Base-by-base conservation (phyloP, 2,329 filamentous ascomycete genomes). In the Chrysoporthe puriensis region DNA sequence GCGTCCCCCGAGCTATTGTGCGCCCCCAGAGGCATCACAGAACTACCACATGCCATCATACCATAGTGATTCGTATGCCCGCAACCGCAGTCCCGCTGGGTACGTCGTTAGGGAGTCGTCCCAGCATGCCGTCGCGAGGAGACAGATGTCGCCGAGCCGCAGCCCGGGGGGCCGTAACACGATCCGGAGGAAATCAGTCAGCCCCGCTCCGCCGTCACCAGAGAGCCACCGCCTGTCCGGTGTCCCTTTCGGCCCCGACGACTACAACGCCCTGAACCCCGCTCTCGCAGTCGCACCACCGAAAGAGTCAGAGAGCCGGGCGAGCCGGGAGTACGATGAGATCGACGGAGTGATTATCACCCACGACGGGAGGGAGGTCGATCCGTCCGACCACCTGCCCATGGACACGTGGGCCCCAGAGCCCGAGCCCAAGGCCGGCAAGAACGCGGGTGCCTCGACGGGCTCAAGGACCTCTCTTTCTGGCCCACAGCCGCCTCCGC, bases 341-440 rank as follows among this genome's bases (percentile, higher is more conserved):
- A 79, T 83, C 0, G 84, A 86, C 63, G 89, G 87, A 9, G 92
- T 92, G 74, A 93, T 94, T 69, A 88, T 94, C 64, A 91, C 88
- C 1, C 85, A 91, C 70, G 91, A 93, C 74, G 92, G 92, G 7
- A 85, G 90, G 66, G 90, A 93, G 73, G 86, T 95, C 66, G 92
- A 95, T 74, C 92, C 92, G 0, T 93, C 91, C 0, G 92, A 95
- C 76, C 91, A 94, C 74, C 82, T 94, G 16, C 92, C 92, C 0
- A 86, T 93, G 75, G 88, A 92, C 66, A 88, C 88, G 1, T 94
- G 91, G 91, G 91, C 91, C 1, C 91, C 91, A 0, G 91, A 94
- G 73, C 91, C 91, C 0, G 90, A 92, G 72, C 84, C 85, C 32
- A 90, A 89, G 74, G 42, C 42, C 21, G 81, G 74, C 8, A 77